phyloP scores from a whole-genome alignment of 148 eudicot genomes.

The Chenopodium album region DNA sequence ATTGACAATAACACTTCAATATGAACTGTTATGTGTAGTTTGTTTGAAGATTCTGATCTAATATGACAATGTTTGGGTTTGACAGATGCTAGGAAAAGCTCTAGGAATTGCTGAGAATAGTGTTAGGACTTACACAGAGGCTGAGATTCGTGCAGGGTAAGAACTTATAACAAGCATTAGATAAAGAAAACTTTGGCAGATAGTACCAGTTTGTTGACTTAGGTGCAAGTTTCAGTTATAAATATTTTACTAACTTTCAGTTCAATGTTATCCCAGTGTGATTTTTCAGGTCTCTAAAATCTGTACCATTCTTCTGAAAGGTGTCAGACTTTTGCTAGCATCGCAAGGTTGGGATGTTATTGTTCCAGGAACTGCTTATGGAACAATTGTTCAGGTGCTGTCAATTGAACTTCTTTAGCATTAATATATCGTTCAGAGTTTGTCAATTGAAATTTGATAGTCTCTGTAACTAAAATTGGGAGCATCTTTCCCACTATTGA shows the following conservation, averaged over 20 bases:
- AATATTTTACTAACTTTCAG: slow-evolving; percentile 31
- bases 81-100: slow-evolving; percentile 87
- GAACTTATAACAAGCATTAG: slow-evolving; percentile 8
- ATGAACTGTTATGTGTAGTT: background rate
- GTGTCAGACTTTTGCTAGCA: slow-evolving; percentile 59
- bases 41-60: background rate
- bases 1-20: background rate
- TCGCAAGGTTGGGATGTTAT: slow-evolving; percentile 98
- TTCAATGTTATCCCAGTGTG: slow-evolving; percentile 47
- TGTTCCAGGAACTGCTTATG: slow-evolving; percentile 81
- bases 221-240: background rate
- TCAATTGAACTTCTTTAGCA: too few relatives aligned
- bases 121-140: slow-evolving; percentile 84
- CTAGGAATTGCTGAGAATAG: slow-evolving; percentile 81
- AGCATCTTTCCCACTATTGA: too few relatives aligned
- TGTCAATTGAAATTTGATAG: background rate
- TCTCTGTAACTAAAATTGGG: background rate
- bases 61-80: slow-evolving; percentile 23
- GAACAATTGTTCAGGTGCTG: slow-evolving; percentile 73
- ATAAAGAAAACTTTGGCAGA: too few relatives aligned
- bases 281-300: slow-evolving; percentile 97
- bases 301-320: slow-evolving; percentile 74
- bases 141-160: slow-evolving; percentile 98
- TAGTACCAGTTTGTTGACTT: background rate
- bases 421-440: background rate